Base-by-base conservation (phyloP, 805 yeast species). In the Candida namnaoensis region DNA sequence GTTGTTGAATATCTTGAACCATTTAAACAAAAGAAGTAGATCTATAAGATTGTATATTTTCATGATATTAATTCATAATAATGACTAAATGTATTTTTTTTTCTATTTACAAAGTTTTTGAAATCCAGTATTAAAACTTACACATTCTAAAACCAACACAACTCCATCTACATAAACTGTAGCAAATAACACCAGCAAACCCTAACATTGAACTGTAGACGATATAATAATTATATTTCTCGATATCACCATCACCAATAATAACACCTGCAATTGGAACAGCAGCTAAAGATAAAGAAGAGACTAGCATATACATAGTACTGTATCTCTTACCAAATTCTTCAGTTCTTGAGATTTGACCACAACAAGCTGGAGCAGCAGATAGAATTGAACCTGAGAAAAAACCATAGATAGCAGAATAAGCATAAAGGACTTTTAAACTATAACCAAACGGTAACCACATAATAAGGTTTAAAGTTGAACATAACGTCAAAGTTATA, bases 321-420 rank as follows among this genome's bases (percentile, higher is more conserved):
- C 78, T 70, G 48, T 71, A 74, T 9, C 74, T 62, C 46, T 68
- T 66, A 10, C 79, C 79, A 51, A 72, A 74, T 44, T 65, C 69
- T 37, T 66, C 67, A 4, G 71, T 66, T 37, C 69, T 67, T 14
- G 79, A 72, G 32, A 77, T 73, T 40, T 74, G 76, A 2, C 77
- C 78, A 30, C 74, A 60, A 49, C 80, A 73, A 7, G 72, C 74
- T 2, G 82, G 81, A 14, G 75, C 68, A 40, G 76, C 52, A 8
- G 80, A 68, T 40, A 76, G 57, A 4, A 74, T 71, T 2, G 80
- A 68, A 10, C 79, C 72, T 10, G 78, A 65, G 36, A 70, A 58
- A 36, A 76, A 65, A 1, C 82, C 82, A 53, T 68, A 75, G 12
- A 70, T 47, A 3, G 57, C 57, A 2, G 72, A 57, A 44, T 74